Base-by-base conservation (phyloP, 139 green algal genomes). In the Chlorella sp. region DNA sequence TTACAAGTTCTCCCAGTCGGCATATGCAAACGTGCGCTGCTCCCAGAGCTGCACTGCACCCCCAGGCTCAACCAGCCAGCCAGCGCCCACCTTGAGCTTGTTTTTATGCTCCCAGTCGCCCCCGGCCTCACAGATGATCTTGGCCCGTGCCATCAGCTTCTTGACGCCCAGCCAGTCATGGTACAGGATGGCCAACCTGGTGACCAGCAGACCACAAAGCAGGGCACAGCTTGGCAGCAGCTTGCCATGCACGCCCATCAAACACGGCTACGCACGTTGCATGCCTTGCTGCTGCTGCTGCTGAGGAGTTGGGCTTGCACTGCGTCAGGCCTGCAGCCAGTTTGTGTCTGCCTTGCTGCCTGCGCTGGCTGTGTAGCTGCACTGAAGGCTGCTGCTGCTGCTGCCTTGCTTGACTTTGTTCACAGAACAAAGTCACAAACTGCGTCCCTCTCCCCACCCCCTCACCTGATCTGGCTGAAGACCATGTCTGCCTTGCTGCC, bases 61-160 rank as follows among this genome's bases (percentile, higher is more conserved):
- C 42, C 17, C 42, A 55, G 42, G 42, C 10, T 10, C 10, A 10
- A 55, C 42, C 10, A 24, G 42, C 42, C 42, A 17, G 42, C 42
- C 42, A 10, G 42, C 42, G 10, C 42, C 4, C 60, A 89, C 87
- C 87, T 98, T 99, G 67, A 99, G 89, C 62, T 91, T 89, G 85
- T 99, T 99, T 76, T 98, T 98, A 62, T 94, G 88, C 89, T 99
- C 96, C 96, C 96, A 99, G 89, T 99, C 96, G 1, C 92, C 95
- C 0, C 93, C 94, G 31, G 91, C 83, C 31, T 90, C 90, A 35
- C 93, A 95, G 69, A 99, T 76, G 68, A 78, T 74, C 76, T 90
- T 87, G 0, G 84, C 87, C 26, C 77, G 74, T 1, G 82, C 82
- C 27, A 98, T 75, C 65, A 86, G 63, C 26, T 79, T 72, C 86